A percentile compares a stretch with the other conserved stretches of the same genome.
These are phyloP conservation scores for Guadua angustifolia DNA, from an alignment of 176 grass and related monocot species.

Conservation along the genomic window DNA sequence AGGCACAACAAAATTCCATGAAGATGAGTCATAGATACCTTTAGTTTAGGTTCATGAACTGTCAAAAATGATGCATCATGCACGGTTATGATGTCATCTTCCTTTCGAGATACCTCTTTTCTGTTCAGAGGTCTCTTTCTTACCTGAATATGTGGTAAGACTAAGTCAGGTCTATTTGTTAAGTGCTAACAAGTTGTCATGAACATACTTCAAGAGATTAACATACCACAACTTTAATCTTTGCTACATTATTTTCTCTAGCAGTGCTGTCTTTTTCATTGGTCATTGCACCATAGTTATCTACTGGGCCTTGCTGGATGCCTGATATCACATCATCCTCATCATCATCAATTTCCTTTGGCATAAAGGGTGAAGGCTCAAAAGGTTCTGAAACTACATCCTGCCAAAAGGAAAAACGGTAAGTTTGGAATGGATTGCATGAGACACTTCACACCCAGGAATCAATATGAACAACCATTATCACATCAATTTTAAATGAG, in stretches of 20 bases:
- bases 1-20: conserved; percentile 9
- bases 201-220: conserved; percentile 36
- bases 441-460: conserved; percentile 35
- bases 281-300: conserved; percentile 58
- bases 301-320: conserved; percentile 64
- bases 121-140: conserved; percentile 98
- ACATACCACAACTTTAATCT: conserved; percentile 99
- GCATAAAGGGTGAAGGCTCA: conserved; percentile 89
- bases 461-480: conserved; percentile 32
- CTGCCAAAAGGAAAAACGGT: conserved; percentile 58
- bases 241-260: conserved; percentile 91
- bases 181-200: conserved; percentile 10
- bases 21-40: conserved; percentile 57
- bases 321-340: conserved; percentile 64
- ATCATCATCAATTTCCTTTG: conserved; percentile 86
- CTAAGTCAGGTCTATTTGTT: conserved; percentile 41
- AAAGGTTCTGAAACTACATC: conserved; percentile 85
- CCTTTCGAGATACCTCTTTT: conserved; percentile 94
- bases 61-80: conserved; percentile 75
- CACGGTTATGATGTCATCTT: conserved; percentile 91
- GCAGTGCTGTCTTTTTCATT: conserved; percentile 70
- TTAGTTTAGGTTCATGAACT: conserved; percentile 94
- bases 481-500: conserved; percentile 8
- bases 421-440: conserved; percentile 37
- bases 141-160: conserved; percentile 65